Percentiles rank a stretch among this genome's conserved stretches.
Evolutionary conservation across 768 basidiomycete genomes (phyloP).

Genomic region (Asterophora lycoperdoides): DNA sequence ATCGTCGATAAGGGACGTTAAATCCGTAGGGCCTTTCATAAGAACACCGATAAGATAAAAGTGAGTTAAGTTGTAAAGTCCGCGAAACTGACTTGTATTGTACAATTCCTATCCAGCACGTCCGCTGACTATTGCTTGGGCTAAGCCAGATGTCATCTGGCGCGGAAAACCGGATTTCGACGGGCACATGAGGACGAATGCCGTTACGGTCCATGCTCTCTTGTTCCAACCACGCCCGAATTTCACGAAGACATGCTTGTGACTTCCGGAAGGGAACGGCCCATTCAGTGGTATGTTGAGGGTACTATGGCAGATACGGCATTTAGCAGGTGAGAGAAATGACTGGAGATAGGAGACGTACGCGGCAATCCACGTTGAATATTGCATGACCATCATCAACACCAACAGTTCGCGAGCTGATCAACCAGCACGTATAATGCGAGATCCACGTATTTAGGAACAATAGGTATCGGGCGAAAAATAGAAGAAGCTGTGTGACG

Average conservation of each 20-base stretch:
- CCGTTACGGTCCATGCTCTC: constrained; percentile 69
- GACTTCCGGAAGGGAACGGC: constrained; percentile 76
- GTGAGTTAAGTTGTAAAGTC: constrained; percentile 4
- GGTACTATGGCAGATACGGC: constrained; percentile 47
- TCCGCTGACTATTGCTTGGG: constrained; percentile 73
- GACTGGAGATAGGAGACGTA: constrained; percentile 33
- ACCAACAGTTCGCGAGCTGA: constrained; percentile 46
- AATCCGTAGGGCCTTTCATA: constrained; percentile 76
- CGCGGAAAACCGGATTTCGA: constrained; percentile 88
- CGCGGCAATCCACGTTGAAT: constrained; percentile 92
- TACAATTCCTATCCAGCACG: constrained; percentile 96
- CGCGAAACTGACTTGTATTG: constrained; percentile 77
- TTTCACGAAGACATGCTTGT: constrained; percentile 60
- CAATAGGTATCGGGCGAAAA: constrained; percentile 64
- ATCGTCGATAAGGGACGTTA: constrained; percentile 72
- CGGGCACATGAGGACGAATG: constrained; percentile 83
- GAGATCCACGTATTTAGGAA: constrained; percentile 61
- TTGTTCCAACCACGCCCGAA: constrained; percentile 65
- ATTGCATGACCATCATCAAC: constrained; percentile 79
- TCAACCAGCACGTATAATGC: constrained; percentile 65
- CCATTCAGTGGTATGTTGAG: constrained; percentile 95
- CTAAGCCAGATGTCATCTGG: constrained; percentile 93
- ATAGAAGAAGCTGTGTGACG: constrained; percentile 78
- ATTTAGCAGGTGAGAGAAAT: background rate
- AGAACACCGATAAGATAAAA: constrained; percentile 1